Base-by-base conservation (phyloP, 2,329 filamentous ascomycete genomes). In the Alternaria gaisen region DNA sequence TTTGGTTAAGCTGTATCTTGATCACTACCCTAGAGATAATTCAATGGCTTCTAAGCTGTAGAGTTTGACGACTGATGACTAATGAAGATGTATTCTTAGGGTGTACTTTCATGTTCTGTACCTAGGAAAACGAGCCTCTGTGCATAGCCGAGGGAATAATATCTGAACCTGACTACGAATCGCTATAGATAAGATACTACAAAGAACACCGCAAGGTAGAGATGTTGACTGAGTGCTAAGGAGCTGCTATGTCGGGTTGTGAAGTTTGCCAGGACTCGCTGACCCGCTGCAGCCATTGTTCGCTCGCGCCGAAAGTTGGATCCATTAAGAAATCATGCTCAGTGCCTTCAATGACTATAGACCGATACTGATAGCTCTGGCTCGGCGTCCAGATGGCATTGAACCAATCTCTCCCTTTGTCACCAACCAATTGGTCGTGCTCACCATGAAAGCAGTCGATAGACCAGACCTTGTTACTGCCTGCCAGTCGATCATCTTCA, bases 381-480 rank as follows among this genome's bases (percentile, higher is more conserved):
- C 44, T 47, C 2, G 63, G 58, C 26, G 36, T 51, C 73, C 73
- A 76, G 42, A 69, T 72, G 11, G 60, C 43, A 41, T 74, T 67
- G 53, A 75, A 75, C 73, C 72, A 76, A 14, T 58, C 40, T 24
- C 61, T 63, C 1, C 74, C 72, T 47, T 66, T 73, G 24, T 69
- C 61, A n/a, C 74, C 73, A 6, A 75, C 66, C 65, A 76, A 65
- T 14, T 71, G 46, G 48, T 76, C 74, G 3, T 55, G 43, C 44
- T 73, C 67, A 9, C 72, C 74, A 44, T 75, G 72, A 36, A 75
- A 75, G 16, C 65, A 62, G 55, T 75, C 69, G 28, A 76, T 60
- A 1, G 30, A 53, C 67, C 72, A 74, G 28, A 56, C 57, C 41
- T 63, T 65, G 9, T 34, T 58, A 16, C 42, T 36, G 4, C 48